Percentiles rank a stretch among this genome's conserved stretches.
phyloP scores from a whole-genome alignment of 73 alveolate genomes.

The Effrenium voratum region DNA sequence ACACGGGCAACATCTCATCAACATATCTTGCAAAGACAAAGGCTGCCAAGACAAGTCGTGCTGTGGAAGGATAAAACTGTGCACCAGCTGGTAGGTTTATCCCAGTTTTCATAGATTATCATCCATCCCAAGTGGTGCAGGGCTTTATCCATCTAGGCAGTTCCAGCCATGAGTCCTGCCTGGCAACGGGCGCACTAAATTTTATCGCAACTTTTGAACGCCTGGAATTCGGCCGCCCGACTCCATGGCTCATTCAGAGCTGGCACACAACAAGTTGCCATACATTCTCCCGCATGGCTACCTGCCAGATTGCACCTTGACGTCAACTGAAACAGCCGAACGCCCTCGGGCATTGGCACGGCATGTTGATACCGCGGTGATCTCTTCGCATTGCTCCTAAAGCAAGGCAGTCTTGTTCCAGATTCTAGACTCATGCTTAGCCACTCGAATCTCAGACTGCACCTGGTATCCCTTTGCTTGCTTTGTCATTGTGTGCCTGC shows the following conservation, averaged over 20 bases:
- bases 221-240: constrained; percentile 7
- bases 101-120: no score
- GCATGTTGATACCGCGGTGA: not conserved
- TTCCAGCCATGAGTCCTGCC: not conserved
- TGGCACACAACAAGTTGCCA: constrained; percentile 92
- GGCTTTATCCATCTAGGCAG: no score
- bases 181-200: not conserved
- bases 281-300: not conserved
- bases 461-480: not conserved
- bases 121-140: no score
- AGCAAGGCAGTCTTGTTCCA: no score
- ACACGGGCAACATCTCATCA: no score
- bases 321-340: not conserved
- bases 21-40: no score
- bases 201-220: not conserved
- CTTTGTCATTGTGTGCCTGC: not conserved
- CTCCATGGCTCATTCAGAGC: constrained; percentile 42
- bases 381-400: not conserved
- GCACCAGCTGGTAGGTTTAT: no score
- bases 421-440: no score
- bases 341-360: not conserved
- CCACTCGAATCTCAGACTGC: no score
- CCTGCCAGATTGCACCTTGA: not conserved
- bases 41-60: no score
- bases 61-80: no score